Percentiles rank a stretch among this genome's conserved stretches.
Conservation (phyloP, 2,329 filamentous ascomycete genomes). For the Verticillium zaregamsianum region DNA sequence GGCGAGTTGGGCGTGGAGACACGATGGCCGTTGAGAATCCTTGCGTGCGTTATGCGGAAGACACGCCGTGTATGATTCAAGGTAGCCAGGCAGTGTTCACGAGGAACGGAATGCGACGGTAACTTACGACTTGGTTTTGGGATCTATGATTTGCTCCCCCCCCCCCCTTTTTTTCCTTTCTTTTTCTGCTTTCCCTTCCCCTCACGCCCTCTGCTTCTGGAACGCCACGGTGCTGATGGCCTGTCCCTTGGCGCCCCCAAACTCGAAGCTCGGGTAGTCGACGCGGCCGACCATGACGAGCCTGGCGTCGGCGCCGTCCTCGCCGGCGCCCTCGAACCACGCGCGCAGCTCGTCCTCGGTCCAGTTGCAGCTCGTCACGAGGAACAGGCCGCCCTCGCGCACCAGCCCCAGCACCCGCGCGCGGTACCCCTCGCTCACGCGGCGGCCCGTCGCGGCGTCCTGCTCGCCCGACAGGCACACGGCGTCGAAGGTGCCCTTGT, state of each 20-base stretch:
- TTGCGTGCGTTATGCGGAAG: neutral
- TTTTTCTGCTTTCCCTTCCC: neutral
- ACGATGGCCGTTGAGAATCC: neutral
- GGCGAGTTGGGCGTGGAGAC: neutral
- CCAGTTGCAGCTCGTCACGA: constrained; percentile 98
- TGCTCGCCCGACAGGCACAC: constrained; percentile 68
- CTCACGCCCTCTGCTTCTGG: constrained; percentile 31
- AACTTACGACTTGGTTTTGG: neutral
- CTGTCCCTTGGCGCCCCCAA: constrained; percentile 84
- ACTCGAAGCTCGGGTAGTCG: constrained; percentile 81
- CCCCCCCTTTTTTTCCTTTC: neutral
- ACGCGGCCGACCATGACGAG: constrained; percentile 65
- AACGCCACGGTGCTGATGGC: constrained; percentile 88
- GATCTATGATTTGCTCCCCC: neutral
- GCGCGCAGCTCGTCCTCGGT: constrained; percentile 77
- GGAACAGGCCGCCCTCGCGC: constrained; percentile 64
- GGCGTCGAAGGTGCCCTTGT: constrained; percentile 98
- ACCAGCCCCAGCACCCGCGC: constrained; percentile 65
- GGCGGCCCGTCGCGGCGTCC: constrained; percentile 43
- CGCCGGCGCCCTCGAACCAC: constrained; percentile 62
- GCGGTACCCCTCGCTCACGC: constrained; percentile 72
- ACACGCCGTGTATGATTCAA: neutral
- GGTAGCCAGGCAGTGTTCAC: neutral
- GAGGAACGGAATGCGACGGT: neutral
- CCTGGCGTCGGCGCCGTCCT: constrained; percentile 23